Base-by-base conservation (phyloP, 805 yeast species). In the Cyberlindnera subsufficiens region DNA sequence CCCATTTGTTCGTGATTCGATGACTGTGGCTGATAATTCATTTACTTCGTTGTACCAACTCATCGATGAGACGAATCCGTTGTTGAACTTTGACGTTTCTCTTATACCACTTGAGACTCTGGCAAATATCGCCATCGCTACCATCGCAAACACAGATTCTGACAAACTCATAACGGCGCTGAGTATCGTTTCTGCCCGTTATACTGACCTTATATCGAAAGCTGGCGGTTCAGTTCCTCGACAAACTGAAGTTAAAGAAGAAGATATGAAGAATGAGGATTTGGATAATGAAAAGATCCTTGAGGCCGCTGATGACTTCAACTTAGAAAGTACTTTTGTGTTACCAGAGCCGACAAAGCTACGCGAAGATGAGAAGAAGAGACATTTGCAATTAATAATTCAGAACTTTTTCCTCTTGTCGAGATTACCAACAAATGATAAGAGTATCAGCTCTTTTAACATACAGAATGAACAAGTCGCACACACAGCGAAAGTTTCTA, bases 31-130 rank as follows among this genome's bases (percentile, higher is more conserved):
- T 30, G 66, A 65, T 44, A 62, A 64, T 42, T 62, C 71, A n/a
- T 86, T 82, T 59, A 74, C 82, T 40, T 68, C 80, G 14, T 65
- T 90, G 34, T 93, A 77, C 59, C 76, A 82, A 22, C 70, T 91
- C 45, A 80, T 84, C 13, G 79, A 76, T 32, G 66, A 78, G 29
- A 63, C 67, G 33, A 79, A 82, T 55, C 80, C 81, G 39, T 65
- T 86, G 44, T 72, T 78, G 29, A 72, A 72, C 32, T 83, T 87
- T 56, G 91, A 91, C 59, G 75, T 87, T 42, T 71, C 86, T 3
- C 66, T 76, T 9, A 66, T 93, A 7, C 83, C 93, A 5, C 74
- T 74, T 18, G 77, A 78, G 39, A 69, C 83, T 1, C 72, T 89
- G 43, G 73, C 72, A 18, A 72, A 76, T 36, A 81, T 82, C 73